A percentile compares a stretch with the other conserved stretches of the same genome.
Evolutionary conservation across 1,139 yeast genomes (phyloP).

Genomic region (Suhomyces ambrosiae): DNA sequence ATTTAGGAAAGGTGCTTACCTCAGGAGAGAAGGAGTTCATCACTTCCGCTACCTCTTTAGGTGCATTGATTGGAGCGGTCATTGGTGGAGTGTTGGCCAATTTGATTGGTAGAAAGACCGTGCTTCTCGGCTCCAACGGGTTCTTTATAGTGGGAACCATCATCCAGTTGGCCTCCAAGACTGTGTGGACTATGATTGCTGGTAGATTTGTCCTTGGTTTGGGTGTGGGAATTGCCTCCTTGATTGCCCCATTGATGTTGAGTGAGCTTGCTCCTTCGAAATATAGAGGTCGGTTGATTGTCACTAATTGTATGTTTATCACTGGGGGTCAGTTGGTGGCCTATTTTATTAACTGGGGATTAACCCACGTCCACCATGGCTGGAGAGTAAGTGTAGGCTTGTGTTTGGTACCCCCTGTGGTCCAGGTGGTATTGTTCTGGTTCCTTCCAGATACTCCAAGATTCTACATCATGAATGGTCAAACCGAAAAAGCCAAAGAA

Average conservation of each 20-base stretch:
- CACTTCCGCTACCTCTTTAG: slow-evolving; percentile 93
- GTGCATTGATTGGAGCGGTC: slow-evolving; percentile 80
- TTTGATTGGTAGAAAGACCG: slow-evolving; percentile 76
- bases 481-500: slow-evolving; percentile 61
- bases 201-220: slow-evolving; percentile 93
- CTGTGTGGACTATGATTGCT: slow-evolving; percentile 87
- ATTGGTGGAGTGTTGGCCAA: slow-evolving; percentile 83
- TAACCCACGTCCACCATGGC: slow-evolving; percentile 71
- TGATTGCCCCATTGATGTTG: slow-evolving; percentile 87
- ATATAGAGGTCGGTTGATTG: slow-evolving; percentile 84
- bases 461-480: slow-evolving; percentile 72
- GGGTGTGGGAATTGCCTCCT: slow-evolving; percentile 93
- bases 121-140: slow-evolving; percentile 75
- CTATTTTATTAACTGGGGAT: slow-evolving; percentile 90
- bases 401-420: slow-evolving; percentile 81
- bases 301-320: slow-evolving; percentile 66
- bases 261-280: slow-evolving; percentile 90
- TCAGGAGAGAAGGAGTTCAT: slow-evolving; percentile 84
- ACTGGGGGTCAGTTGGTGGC: slow-evolving; percentile 94
- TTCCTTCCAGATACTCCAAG: slow-evolving; percentile 97
- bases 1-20: slow-evolving; percentile 55
- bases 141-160: slow-evolving; percentile 82
- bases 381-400: slow-evolving; percentile 94
- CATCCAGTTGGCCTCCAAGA: slow-evolving; percentile 75
- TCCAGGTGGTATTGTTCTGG: slow-evolving; percentile 74